phyloP scores from a whole-genome alignment of 1,284 basidiomycete species.

The Pseudozyma pruni region DNA sequence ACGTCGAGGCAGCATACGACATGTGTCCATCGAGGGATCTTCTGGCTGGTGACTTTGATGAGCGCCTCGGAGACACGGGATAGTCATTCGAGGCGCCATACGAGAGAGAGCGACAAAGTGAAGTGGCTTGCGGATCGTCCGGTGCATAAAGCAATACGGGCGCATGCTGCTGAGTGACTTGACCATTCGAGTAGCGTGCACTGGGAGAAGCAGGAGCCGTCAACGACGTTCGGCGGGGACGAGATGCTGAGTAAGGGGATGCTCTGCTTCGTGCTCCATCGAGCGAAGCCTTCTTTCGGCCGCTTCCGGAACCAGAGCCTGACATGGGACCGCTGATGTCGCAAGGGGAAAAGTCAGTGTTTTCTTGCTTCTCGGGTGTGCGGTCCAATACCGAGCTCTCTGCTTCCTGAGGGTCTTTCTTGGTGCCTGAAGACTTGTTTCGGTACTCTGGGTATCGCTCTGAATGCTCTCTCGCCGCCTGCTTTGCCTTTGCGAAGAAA shows the following conservation, averaged over 20 bases:
- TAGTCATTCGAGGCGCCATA: not conserved
- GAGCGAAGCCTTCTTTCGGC: conserved; percentile 29
- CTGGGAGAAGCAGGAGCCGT: conserved; percentile 9
- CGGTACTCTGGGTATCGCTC: conserved; percentile 36
- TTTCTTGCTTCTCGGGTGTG: conserved; percentile 9
- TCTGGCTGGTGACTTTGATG: conserved; percentile 1
- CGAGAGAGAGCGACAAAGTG: conserved; percentile 12
- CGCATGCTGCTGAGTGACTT: not conserved
- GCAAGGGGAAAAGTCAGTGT: conserved; percentile 24
- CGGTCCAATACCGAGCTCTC: not conserved
- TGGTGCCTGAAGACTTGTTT: conserved; percentile 16
- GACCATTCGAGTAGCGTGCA: not conserved
- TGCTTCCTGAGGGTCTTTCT: not conserved
- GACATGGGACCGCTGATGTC: conserved; percentile 27
- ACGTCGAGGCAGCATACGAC: conserved; percentile 1
- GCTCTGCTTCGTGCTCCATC: conserved; percentile 24
- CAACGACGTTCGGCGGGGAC: conserved; percentile 29
- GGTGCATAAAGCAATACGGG: conserved; percentile 6
- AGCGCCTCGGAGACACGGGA: not conserved
- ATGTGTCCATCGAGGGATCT: conserved; percentile 16
- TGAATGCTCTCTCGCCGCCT: conserved; percentile 27
- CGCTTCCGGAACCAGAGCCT: conserved; percentile 39
- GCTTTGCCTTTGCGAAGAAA: conserved; percentile 30
- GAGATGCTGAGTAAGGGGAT: conserved; percentile 18
- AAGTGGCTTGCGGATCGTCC: not conserved